Evolutionary conservation across 805 yeast genomes (phyloP), one percentile per base, ranked within the genome.

Genomic region (Sungouiozyma intestinalis): DNA sequence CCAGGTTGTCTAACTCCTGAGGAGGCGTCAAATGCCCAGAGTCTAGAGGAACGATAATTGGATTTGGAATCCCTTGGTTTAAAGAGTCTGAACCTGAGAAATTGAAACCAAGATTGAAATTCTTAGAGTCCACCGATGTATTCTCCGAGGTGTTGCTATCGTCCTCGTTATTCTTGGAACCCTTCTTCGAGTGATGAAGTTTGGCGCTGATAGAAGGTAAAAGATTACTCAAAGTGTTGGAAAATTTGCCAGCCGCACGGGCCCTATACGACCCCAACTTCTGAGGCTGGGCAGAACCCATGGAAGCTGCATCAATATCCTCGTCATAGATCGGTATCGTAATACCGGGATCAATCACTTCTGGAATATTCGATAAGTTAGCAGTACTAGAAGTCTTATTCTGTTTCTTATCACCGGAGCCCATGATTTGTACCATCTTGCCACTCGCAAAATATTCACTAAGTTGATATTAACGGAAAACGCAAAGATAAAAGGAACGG

Each of bases 121-220:
- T 24, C 11, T 24, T 24, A 7, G 29, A 24, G 11, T 24, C 29
- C 29, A 24, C 11, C 11, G 48, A 39, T 18, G 45, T 51, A 17
- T 35, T 45, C 18, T 40, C 45, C 14, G 47, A 40, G 6, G 45
- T 21, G 8, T 40, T 36, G 16, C 36, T 44, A 15, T 46, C 48
- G 15, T 35, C 40, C 20, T 33, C 36, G 21, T 41, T 46, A 16
- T 54, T 56, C 53, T 38, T 45, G 8, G 46, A 36, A 35, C 19
- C 36, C 20, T 48, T 48, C 35, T 48, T 48, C 1, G 49, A 46
- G 33, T 47, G 51, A 38, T 62, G 66, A 20, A 62, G 41, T 44
- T 59, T 62, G 4, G 66, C 66, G 49, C 66, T 62, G 21, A 62
- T 60, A 5, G 60, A 57, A 17, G 66, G 66, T 15, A 62, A 44